Evolutionary conservation across 208 protist genomes (phyloP).

Genomic region (Trypanosoma conorhini): DNA sequence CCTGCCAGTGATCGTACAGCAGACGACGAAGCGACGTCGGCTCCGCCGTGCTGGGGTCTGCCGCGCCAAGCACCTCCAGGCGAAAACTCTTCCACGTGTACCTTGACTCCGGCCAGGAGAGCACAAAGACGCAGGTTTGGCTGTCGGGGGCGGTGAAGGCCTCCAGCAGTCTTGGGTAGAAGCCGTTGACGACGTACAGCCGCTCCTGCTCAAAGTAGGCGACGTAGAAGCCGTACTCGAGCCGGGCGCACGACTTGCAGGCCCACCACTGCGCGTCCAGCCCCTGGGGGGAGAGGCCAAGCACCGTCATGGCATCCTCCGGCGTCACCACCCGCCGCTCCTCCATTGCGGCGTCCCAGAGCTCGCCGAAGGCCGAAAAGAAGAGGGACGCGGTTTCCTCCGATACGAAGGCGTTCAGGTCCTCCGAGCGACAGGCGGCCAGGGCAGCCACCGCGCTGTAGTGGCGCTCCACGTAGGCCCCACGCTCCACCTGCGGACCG

Average conservation of each 20-base stretch:
- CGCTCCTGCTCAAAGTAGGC: conserved; percentile 33
- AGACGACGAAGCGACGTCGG: conserved; percentile 40
- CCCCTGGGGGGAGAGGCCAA: conserved; percentile 34
- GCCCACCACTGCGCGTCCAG: conserved; percentile 46
- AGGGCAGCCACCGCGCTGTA: conserved; percentile 53
- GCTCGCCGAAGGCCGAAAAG: conserved; percentile 51
- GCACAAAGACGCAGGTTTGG: conserved; percentile 34
- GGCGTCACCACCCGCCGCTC: conserved; percentile 61
- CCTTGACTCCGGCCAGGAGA: conserved; percentile 46
- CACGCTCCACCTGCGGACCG: conserved; percentile 36
- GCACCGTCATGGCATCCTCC: conserved; percentile 43
- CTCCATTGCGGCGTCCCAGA: conserved; percentile 66
- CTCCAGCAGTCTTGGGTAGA: conserved; percentile 57
- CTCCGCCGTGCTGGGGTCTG: conserved; percentile 44
- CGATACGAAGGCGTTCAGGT: conserved; percentile 34
- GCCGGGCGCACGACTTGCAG: conserved; percentile 22
- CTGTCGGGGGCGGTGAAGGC: conserved; percentile 33
- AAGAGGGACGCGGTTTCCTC: conserved; percentile 53
- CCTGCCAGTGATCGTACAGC: conserved; percentile 45
- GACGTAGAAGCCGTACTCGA: conserved; percentile 51
- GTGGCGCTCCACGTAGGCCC: conserved; percentile 59
- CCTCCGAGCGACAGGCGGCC: conserved; percentile 34
- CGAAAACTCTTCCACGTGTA: conserved; percentile 56
- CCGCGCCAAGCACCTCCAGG: conserved; percentile 49
- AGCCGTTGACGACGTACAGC: conserved; percentile 79